Evolutionary conservation across 768 basidiomycete species (phyloP), one percentile per base, ranked within the genome.

Genomic region (Coprinopsis sp.): DNA sequence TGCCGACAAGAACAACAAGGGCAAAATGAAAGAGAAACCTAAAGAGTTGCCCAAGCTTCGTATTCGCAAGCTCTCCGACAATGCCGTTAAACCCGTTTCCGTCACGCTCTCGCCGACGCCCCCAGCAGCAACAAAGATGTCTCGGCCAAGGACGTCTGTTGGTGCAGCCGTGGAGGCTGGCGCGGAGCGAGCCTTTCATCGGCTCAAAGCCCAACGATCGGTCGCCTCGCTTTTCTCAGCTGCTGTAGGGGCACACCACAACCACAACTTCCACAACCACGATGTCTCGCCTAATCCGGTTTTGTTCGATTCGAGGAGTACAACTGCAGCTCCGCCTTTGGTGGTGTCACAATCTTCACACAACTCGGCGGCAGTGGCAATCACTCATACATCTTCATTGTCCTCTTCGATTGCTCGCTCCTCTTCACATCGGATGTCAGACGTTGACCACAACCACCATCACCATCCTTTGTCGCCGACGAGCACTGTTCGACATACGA

Each of bases 141-240:
- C 44, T 52, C 50, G 44, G 41, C 40, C 44, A 42, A 33, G 12
- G 46, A 53, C 12, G 57, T 23, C 41, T 43, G 40, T 40, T 33
- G 33, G 41, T 6, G 22, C 11, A 36, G 18, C 47, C 21, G 8
- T 33, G 37, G 14, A 14, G 14, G 23, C 23, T 18, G 14, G 25
- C 33, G 29, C 37, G 41, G 41, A 37, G 44, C 12, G 27, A 23
- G 34, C 33, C 33, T 29, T 48, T 25, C 50, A 49, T 30, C 51
- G 50, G 33, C 45, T 68, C 42, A 69, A 62, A 60, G 67, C 65
- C 51, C 71, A 70, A 54, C 61, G 64, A 37, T 71, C 72, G 11
- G 56, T 71, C 39, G 58, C 61, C 13, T 63, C 70, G 22, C 58
- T 71, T 39, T 61, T 68, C 36, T 27, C 48, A 24, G 34, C 42